Conservation (phyloP, 768 basidiomycete species). For the Rhizopogon vulgaris region DNA sequence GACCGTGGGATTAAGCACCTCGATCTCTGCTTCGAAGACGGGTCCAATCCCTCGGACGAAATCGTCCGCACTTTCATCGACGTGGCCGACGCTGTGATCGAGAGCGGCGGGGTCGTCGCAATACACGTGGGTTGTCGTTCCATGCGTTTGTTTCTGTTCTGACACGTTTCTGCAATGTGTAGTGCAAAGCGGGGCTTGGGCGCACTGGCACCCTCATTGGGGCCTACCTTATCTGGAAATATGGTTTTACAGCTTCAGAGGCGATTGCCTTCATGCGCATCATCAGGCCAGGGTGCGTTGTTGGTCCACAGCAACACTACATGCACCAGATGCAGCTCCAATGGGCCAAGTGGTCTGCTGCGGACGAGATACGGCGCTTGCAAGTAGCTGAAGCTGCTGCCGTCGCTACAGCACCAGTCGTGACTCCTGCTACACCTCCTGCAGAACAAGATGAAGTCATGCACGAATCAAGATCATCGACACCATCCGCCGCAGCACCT, state of each 20-base stretch:
- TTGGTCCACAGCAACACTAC: constrained; percentile 91
- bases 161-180: constrained; percentile 13
- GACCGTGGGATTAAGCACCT: constrained; percentile 84
- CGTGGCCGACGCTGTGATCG: constrained; percentile 71
- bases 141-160: constrained; percentile 7
- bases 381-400: constrained; percentile 38
- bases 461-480: constrained; percentile 37
- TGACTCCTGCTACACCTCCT: constrained; percentile 76
- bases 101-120: constrained; percentile 74
- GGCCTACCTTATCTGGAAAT: constrained; percentile 98
- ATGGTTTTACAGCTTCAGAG: constrained; percentile 92
- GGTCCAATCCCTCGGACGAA: constrained; percentile 94
- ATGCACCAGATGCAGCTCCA: constrained; percentile 92
- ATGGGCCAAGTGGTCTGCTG: constrained; percentile 90
- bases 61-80: constrained; percentile 91
- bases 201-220: constrained; percentile 96
- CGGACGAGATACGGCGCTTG: constrained; percentile 59
- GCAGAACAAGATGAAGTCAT: constrained; percentile 68
- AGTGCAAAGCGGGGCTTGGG: constrained; percentile 97
- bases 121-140: constrained; percentile 62
- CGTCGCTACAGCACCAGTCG: constrained; percentile 37
- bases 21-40: constrained; percentile 96
- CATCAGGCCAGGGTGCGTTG: constrained; percentile 88
- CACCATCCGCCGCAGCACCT: constrained; percentile 18
- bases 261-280: constrained; percentile 99